Evolutionary conservation across 2,329 filamentous ascomycete genomes (phyloP).

Genomic region (Fusarium keratoplasticum): DNA sequence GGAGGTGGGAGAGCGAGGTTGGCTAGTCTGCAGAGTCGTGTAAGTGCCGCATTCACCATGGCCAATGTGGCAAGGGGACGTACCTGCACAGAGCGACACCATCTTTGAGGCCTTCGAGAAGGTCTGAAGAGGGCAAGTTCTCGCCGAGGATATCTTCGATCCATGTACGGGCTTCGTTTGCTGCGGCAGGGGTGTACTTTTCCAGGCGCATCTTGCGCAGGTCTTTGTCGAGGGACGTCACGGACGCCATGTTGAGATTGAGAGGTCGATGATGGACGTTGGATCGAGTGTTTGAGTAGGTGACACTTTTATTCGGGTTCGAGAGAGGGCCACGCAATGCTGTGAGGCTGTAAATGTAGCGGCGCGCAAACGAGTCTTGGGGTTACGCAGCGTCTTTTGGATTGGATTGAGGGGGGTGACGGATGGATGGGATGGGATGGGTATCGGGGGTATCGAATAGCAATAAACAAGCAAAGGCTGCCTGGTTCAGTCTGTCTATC

Average conservation of each 20-base stretch:
- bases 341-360: neutral
- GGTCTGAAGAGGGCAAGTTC: constrained; percentile 76
- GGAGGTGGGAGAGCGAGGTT: constrained; percentile 83
- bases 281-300: neutral
- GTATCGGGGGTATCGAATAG: constrained; percentile 27
- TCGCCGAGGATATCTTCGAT: constrained; percentile 86
- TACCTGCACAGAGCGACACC: constrained; percentile 94
- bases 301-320: neutral
- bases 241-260: constrained; percentile 80
- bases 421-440: neutral
- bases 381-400: constrained; percentile 3
- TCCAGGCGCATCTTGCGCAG: constrained; percentile 92
- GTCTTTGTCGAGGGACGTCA: constrained; percentile 93
- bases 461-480: constrained; percentile 15
- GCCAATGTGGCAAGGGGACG: constrained; percentile 43
- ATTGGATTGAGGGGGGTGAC: neutral
- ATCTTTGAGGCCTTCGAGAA: constrained; percentile 89
- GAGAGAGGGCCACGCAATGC: neutral
- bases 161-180: constrained; percentile 86
- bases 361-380: constrained; percentile 1
- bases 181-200: constrained; percentile 91
- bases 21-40: constrained; percentile 70
- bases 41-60: constrained; percentile 32
- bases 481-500: constrained; percentile 3
- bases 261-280: neutral